These are phyloP conservation scores for Phytophthora pinifolia DNA, from an alignment of 352 stramenopile species.

Conservation along the genomic window DNA sequence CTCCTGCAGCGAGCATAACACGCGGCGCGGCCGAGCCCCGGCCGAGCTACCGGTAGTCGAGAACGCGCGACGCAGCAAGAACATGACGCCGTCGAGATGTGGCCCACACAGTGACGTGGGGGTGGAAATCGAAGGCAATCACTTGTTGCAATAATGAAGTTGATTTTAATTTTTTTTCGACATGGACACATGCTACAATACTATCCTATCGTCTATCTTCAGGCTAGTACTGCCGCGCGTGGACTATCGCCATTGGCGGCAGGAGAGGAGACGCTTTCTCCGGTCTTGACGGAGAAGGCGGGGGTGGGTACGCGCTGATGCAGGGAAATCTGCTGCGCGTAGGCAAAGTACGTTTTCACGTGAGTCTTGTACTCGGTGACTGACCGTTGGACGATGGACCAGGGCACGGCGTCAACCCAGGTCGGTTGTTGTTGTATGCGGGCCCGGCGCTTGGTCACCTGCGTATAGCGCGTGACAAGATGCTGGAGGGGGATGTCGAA, in stretches of 20 bases:
- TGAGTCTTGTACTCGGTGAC: constrained; percentile 68
- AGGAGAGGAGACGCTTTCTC: constrained; percentile 18
- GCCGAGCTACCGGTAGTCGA: constrained; percentile 19
- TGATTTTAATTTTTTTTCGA: no score
- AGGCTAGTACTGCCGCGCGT: constrained; percentile 29
- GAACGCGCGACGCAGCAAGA: constrained; percentile 20
- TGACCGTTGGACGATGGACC: constrained; percentile 44
- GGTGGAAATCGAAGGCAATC: no score
- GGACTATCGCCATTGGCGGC: constrained; percentile 1
- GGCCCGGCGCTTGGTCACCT: constrained; percentile 38
- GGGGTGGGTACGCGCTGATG: constrained; percentile 69
- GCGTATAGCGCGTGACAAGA: constrained; percentile 49
- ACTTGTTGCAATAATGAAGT: no score
- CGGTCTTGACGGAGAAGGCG: constrained; percentile 48
- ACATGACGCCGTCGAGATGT: constrained; percentile 13
- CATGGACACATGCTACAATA: constrained; percentile 8
- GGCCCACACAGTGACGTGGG: no score
- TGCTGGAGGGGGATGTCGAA: constrained; percentile 66
- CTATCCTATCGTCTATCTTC: constrained; percentile 12
- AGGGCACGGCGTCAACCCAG: constrained; percentile 51
- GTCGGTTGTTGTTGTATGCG: constrained; percentile 16
- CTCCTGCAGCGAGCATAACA: constrained; percentile 62
- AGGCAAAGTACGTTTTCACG: constrained; percentile 69
- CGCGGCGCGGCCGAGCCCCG: constrained; percentile 25
- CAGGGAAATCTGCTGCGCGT: constrained; percentile 56